Evolutionary conservation across 768 basidiomycete genomes (phyloP).

Genomic region (Leccinum subgranulosum): DNA sequence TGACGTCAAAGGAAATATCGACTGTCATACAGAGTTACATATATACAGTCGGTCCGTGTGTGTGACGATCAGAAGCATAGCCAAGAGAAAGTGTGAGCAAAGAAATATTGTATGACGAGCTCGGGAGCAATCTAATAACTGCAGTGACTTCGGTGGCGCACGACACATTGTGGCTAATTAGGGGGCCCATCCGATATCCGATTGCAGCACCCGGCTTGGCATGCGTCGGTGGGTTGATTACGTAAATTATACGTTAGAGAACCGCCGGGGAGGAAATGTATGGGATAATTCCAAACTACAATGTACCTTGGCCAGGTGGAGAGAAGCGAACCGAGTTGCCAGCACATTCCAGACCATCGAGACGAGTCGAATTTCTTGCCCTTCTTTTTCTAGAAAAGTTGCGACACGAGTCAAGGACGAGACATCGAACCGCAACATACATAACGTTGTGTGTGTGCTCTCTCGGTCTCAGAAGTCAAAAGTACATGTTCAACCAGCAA

Average conservation of each 20-base stretch:
- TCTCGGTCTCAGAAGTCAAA: neutral
- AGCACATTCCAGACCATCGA: neutral
- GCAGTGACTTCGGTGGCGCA: neutral
- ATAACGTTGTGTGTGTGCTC: neutral
- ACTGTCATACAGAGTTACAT: neutral
- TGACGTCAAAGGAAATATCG: neutral
- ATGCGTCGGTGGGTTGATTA: constrained; percentile 1
- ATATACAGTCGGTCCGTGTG: neutral
- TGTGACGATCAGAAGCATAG: constrained; percentile 14
- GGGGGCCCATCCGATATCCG: neutral
- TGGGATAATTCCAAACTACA: neutral
- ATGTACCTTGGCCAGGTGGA: neutral
- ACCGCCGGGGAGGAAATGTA: neutral
- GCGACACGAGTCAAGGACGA: neutral
- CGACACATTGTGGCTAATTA: neutral
- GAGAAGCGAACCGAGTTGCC: neutral
- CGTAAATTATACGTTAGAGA: constrained; percentile 1
- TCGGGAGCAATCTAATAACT: neutral
- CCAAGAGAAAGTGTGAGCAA: constrained; percentile 2
- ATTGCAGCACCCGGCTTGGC: neutral
- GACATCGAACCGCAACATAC: neutral
- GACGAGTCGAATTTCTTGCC: neutral
- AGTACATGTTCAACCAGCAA: neutral
- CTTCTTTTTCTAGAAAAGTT: neutral
- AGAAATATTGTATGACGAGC: constrained; percentile 2